Evolutionary conservation across 1,284 basidiomycete species (phyloP).

Genomic region (Entoloma clypeatum): DNA sequence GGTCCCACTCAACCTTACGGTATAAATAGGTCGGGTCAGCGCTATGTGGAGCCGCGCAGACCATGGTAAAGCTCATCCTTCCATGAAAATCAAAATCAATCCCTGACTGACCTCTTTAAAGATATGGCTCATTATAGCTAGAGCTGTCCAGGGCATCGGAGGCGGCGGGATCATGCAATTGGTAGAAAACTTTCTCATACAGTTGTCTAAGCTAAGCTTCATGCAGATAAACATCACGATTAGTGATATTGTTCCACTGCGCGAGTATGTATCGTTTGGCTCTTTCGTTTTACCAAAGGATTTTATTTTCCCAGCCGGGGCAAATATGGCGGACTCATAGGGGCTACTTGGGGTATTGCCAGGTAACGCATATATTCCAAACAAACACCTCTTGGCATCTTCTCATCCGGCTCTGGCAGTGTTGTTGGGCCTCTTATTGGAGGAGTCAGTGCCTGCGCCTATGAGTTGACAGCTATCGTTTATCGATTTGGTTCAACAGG

Average conservation of each 20-base stretch:
- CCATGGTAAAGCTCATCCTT: constrained; percentile 42
- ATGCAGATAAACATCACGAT: constrained; percentile 63
- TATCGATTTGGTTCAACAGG: constrained; percentile 33
- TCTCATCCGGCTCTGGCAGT: constrained; percentile 30
- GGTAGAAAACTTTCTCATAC: constrained; percentile 22
- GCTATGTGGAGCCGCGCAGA: constrained; percentile 79
- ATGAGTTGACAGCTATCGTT: not conserved
- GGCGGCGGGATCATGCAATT: constrained; percentile 71
- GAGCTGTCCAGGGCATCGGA: constrained; percentile 82
- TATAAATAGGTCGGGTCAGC: constrained; percentile 68
- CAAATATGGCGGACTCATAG: constrained; percentile 69
- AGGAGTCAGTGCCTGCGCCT: constrained; percentile 45
- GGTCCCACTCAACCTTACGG: constrained; percentile 5
- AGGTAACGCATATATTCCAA: constrained; percentile 32
- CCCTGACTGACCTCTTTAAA: constrained; percentile 15
- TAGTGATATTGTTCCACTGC: constrained; percentile 74
- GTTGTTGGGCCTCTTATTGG: constrained; percentile 76
- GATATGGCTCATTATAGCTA: constrained; percentile 67
- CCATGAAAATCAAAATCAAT: not conserved
- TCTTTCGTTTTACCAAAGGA: not conserved
- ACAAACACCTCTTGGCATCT: not conserved
- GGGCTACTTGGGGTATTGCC: constrained; percentile 79
- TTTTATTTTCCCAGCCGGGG: constrained; percentile 51
- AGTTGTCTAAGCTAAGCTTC: not conserved
- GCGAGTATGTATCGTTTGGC: constrained; percentile 50